A percentile compares a stretch with the other conserved stretches of the same genome.
These are phyloP conservation scores for Lactarius hatsudake DNA, from an alignment of 768 basidiomycete genomes.

Conservation along the genomic window DNA sequence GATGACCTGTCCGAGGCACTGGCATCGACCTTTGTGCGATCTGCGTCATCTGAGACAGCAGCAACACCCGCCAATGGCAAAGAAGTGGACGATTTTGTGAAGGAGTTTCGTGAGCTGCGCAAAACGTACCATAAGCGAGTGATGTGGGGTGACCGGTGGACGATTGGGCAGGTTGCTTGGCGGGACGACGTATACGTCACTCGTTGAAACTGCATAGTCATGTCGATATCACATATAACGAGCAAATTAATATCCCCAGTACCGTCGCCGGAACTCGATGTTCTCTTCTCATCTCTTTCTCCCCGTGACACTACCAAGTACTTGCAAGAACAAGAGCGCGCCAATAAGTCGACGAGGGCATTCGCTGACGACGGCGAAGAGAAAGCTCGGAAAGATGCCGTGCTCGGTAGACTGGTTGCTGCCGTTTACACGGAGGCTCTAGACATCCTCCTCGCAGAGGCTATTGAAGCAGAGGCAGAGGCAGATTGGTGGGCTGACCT, in stretches of 20 bases:
- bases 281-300: conserved; percentile 41
- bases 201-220: not conserved
- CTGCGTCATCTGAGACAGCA: conserved; percentile 34
- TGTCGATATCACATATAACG: conserved; percentile 27
- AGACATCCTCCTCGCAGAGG: conserved; percentile 62
- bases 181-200: conserved; percentile 47
- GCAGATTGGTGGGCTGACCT: conserved; percentile 83
- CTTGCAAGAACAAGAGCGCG: conserved; percentile 31
- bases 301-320: conserved; percentile 34
- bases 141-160: conserved; percentile 89
- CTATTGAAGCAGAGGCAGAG: conserved; percentile 67
- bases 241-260: conserved; percentile 10
- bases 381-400: conserved; percentile 41
- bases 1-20: conserved; percentile 86
- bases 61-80: conserved; percentile 33
- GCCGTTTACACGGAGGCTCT: conserved; percentile 64
- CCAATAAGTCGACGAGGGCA: not conserved
- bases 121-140: conserved; percentile 93
- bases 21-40: conserved; percentile 76
- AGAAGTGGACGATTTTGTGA: conserved; percentile 85
- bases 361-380: conserved; percentile 32
- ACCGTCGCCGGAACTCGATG: conserved; percentile 26
- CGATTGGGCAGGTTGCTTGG: conserved; percentile 82
- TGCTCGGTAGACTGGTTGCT: conserved; percentile 50
- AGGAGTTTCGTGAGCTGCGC: conserved; percentile 80